These are phyloP conservation scores for Ganoderma multipileum DNA, from an alignment of 1,284 basidiomycete genomes.

Conservation along the genomic window DNA sequence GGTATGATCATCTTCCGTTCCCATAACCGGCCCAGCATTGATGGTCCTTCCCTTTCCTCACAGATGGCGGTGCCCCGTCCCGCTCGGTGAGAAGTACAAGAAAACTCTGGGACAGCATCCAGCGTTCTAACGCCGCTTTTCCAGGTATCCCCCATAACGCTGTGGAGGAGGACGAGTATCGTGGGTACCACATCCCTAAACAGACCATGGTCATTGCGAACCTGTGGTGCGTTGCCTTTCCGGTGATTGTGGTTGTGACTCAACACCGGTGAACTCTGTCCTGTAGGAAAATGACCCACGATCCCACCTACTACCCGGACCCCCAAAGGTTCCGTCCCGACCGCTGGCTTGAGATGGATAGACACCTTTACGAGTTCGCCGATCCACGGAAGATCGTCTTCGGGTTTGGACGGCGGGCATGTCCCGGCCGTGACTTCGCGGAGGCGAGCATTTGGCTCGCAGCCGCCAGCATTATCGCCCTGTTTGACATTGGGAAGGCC, in stretches of 20 bases:
- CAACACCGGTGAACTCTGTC: too few relatives aligned
- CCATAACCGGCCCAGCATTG: too few relatives aligned
- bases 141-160: conserved; percentile 54
- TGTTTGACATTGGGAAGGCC: conserved; percentile 33
- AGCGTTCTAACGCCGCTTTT: not conserved
- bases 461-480: conserved; percentile 31
- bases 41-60: not conserved
- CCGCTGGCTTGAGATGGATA: conserved; percentile 39
- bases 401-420: conserved; percentile 39
- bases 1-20: conserved; percentile 40
- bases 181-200: conserved; percentile 53
- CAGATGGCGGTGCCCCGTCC: conserved; percentile 38
- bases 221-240: conserved; percentile 45
- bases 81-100: conserved; percentile 30
- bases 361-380: conserved; percentile 27
- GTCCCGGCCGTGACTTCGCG: conserved; percentile 39
- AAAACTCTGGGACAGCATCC: too few relatives aligned
- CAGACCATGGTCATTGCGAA: conserved; percentile 55
- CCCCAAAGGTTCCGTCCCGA: conserved; percentile 41
- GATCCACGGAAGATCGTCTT: conserved; percentile 41
- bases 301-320: conserved; percentile 35
- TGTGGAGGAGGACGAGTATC: conserved; percentile 56
- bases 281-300: conserved; percentile 41
- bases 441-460: conserved; percentile 36
- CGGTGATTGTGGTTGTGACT: not conserved